Percentiles rank a stretch among this genome's conserved stretches.
phyloP scores from a whole-genome alignment of 202 grass and related monocot species.

The Zizania palustris region DNA sequence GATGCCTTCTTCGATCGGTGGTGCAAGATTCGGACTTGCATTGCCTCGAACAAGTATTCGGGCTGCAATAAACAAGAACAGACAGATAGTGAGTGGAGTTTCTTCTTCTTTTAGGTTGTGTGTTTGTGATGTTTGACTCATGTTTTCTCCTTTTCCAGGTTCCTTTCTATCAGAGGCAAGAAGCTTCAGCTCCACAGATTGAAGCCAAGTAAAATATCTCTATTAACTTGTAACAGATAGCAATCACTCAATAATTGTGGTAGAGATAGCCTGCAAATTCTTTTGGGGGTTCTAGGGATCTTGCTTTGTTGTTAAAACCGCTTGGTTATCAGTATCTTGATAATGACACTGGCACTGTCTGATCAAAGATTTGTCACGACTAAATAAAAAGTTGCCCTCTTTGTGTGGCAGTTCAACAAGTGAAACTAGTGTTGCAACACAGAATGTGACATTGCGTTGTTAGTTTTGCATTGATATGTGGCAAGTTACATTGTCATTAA shows the following conservation, averaged over 20 bases:
- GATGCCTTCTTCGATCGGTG: constrained; percentile 25
- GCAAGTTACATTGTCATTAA: no score
- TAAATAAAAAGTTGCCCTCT: background rate
- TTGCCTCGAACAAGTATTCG: constrained; percentile 6
- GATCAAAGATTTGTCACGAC: background rate
- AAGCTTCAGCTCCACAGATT: constrained; percentile 44
- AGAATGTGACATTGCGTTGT: background rate
- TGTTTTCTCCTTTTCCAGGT: constrained; percentile 46
- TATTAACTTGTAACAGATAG: background rate
- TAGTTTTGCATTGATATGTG: background rate
- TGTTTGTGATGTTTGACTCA: constrained; percentile 24
- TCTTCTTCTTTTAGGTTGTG: background rate
- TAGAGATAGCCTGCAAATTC: background rate
- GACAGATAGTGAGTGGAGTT: constrained; percentile 42
- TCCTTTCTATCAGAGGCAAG: constrained; percentile 64
- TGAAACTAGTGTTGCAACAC: background rate
- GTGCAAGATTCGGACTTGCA: constrained; percentile 5
- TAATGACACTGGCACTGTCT: background rate
- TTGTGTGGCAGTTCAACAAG: background rate
- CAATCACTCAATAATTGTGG: background rate
- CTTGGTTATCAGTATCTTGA: background rate
- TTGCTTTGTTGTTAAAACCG: background rate
- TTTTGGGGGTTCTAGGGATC: background rate
- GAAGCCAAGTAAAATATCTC: constrained; percentile 58
- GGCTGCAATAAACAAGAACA: constrained; percentile 29